Conservation (phyloP, 1,284 basidiomycete species). For the Takashimella tepidaria region DNA sequence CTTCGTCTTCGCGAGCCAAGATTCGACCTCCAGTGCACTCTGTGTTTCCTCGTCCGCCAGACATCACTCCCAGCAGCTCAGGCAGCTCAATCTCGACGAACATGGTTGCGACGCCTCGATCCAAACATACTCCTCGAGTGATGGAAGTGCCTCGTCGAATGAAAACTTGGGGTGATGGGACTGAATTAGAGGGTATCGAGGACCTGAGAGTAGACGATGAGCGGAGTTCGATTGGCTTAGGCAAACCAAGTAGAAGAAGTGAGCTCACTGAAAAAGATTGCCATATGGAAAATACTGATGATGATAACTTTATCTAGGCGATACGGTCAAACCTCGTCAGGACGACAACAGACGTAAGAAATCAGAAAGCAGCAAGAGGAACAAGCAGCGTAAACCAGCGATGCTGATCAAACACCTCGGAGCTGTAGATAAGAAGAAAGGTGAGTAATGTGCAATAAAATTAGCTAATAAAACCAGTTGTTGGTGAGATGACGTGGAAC, state of each 20-base stretch:
- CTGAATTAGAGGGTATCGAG: conserved; percentile 84
- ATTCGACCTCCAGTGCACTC: conserved; percentile 65
- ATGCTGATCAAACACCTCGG: conserved; percentile 76
- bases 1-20: conserved; percentile 61
- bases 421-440: conserved; percentile 64
- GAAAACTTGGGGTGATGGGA: conserved; percentile 80
- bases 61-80: conserved; percentile 25
- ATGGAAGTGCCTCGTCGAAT: conserved; percentile 67
- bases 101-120: not conserved
- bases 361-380: conserved; percentile 49
- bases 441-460: too few relatives aligned
- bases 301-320: conserved; percentile 21
- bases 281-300: too few relatives aligned
- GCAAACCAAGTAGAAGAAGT: conserved; percentile 16
- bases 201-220: conserved; percentile 82
- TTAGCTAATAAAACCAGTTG: conserved; percentile 59
- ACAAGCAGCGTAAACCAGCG: conserved; percentile 61
- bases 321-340: conserved; percentile 23
- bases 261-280: too few relatives aligned
- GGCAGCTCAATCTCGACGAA: conserved; percentile 16
- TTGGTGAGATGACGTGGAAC: conserved; percentile 97
- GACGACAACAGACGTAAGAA: conserved; percentile 24
- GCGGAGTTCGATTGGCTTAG: conserved; percentile 19
- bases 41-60: conserved; percentile 55
- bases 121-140: conserved; percentile 55